These are phyloP conservation scores for Microdochium paspali DNA, from an alignment of 2,329 filamentous ascomycete genomes.

Conservation along the genomic window DNA sequence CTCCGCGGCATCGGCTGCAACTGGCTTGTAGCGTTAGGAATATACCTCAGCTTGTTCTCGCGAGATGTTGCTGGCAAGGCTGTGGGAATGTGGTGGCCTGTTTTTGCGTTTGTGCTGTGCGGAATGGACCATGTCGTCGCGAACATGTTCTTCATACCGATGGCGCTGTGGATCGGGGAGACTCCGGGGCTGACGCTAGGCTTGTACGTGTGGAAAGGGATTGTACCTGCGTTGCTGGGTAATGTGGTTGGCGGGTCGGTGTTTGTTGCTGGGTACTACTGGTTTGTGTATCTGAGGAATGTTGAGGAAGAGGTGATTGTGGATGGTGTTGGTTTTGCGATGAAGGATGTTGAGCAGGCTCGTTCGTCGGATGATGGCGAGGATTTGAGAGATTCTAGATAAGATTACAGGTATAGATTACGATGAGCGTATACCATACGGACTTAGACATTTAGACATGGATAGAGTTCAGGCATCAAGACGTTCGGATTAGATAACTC, in stretches of 20 bases:
- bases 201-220: constrained; percentile 48
- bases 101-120: constrained; percentile 42
- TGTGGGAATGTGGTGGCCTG: constrained; percentile 45
- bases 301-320: neutral
- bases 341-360: too few relatives aligned
- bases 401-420: too few relatives aligned
- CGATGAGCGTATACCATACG: too few relatives aligned
- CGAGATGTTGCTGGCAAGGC: constrained; percentile 43
- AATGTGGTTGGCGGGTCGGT: constrained; percentile 43
- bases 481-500: too few relatives aligned
- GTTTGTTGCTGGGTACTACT: constrained; percentile 34
- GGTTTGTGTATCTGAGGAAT: neutral
- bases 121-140: constrained; percentile 47
- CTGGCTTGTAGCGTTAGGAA: constrained; percentile 47
- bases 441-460: too few relatives aligned
- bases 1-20: constrained; percentile 45
- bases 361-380: too few relatives aligned
- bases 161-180: constrained; percentile 38
- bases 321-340: neutral
- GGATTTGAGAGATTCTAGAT: too few relatives aligned
- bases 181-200: constrained; percentile 29
- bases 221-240: constrained; percentile 41
- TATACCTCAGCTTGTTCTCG: constrained; percentile 36
- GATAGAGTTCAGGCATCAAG: too few relatives aligned
- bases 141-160: constrained; percentile 44